Base-by-base conservation (phyloP, 2,329 filamentous ascomycete species). In the Cercospora zeina region DNA sequence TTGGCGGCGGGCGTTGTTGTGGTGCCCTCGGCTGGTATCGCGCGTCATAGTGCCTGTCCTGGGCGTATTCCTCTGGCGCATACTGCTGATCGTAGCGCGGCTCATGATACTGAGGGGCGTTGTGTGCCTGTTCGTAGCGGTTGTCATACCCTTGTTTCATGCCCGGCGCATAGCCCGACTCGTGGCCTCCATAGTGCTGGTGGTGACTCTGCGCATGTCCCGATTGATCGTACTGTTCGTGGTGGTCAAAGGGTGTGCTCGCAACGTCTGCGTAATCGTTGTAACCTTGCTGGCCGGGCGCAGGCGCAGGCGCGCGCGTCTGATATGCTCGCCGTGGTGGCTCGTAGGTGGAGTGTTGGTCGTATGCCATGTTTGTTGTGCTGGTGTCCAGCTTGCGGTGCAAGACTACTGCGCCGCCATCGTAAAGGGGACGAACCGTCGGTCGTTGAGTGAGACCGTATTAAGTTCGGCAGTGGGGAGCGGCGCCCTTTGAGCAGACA, bases 21-120 rank as follows among this genome's bases (percentile, higher is more conserved):
- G 63, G 67, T n/a, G 64, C 64, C 50, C 67, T 64, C 31, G 68
- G 65, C 59, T 71, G 70, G 39, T 70, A 71, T 58, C 69, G 62
- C 30, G 69, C 64, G 36, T 71, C 70, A 16, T 70, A 69, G 21
- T 57, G 53, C 14, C 68, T 67, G 19, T 67, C 67, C n/a, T 67
- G 61, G 14, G 39, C 21, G 34, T 66, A 49, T n/a, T 65, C 59
- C 16, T 61, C 56, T 14, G 61, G 58, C 37, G 39, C 55, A 51
- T 66, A 50, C 30, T 66, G 62, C 24, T 67, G 61, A 31, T 58
- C 39, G 16, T 62, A 54, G 33, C 61, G 64, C 47, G 16, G 45
- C 33, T 57, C 54, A 42, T 54, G 39, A 27, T 63, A 50, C 24
- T 58, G 62, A 11, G 50, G 54, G 30, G 27, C 50, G 13, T 54